These are phyloP conservation scores for Glycyrrhiza uralensis DNA, from an alignment of 306 rosid genomes.

Conservation along the genomic window DNA sequence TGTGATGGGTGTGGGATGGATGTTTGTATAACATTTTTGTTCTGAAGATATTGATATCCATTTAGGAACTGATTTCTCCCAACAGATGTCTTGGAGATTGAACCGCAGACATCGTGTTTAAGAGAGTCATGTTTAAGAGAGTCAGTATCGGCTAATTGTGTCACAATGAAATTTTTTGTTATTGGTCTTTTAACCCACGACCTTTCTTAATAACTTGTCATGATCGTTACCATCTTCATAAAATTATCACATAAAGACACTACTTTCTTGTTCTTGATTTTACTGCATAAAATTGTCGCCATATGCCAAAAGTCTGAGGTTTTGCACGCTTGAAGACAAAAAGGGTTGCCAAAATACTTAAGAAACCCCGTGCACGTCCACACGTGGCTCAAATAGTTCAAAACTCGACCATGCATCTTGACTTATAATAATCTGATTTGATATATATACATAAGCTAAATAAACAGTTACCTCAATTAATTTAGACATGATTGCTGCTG, in stretches of 20 bases:
- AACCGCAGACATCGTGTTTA: too few relatives aligned
- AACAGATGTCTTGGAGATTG: too few relatives aligned
- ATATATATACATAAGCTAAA: background rate
- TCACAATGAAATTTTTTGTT: too few relatives aligned
- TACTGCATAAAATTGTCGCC: background rate
- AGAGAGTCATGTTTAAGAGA: too few relatives aligned
- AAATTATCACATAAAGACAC: background rate
- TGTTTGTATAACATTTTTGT: too few relatives aligned
- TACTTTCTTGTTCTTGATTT: background rate
- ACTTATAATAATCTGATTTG: constrained; percentile 3
- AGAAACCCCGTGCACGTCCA: background rate
- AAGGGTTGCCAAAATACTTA: background rate
- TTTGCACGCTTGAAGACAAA: background rate
- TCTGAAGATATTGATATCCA: too few relatives aligned
- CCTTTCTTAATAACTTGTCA: too few relatives aligned
- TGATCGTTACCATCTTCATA: background rate
- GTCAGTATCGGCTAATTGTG: too few relatives aligned
- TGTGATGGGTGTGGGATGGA: too few relatives aligned
- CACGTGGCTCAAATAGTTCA: background rate
- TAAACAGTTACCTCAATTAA: background rate
- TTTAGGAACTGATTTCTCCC: too few relatives aligned
- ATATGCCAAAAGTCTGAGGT: background rate
- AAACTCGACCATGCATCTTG: constrained; percentile 27
- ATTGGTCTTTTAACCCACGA: too few relatives aligned
- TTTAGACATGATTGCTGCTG: background rate